Evolutionary conservation across 176 grass and related monocot species (phyloP).

Genomic region (Carex parvula): DNA sequence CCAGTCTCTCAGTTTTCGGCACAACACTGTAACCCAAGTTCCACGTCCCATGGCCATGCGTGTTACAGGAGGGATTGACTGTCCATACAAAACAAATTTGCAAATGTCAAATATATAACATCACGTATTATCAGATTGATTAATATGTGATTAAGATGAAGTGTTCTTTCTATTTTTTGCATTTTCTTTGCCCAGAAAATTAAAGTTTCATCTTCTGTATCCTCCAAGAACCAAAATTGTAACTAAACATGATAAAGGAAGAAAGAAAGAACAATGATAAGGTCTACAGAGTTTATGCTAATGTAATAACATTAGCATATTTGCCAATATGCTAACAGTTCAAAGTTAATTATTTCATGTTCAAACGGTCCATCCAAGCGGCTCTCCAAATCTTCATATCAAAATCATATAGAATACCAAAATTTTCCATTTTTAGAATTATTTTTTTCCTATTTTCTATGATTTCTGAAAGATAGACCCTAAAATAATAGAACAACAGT

Average conservation of each 20-base stretch:
- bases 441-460: no score
- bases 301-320: no score
- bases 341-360: no score
- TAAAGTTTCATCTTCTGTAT: not conserved
- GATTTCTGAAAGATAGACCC: no score
- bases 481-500: no score
- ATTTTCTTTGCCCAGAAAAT: not conserved
- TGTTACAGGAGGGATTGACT: conserved; percentile 80
- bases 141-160: not conserved
- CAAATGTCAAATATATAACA: conserved; percentile 1
- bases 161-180: not conserved
- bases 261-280: not conserved
- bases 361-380: no score
- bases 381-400: no score
- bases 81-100: conserved; percentile 31
- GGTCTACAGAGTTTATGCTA: not conserved
- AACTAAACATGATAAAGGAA: not conserved
- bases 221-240: not conserved
- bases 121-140: not conserved
- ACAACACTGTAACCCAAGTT: conserved; percentile 86
- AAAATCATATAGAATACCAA: no score
- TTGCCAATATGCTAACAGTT: no score
- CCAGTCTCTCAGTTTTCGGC: conserved; percentile 92
- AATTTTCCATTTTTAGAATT: no score
- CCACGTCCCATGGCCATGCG: conserved; percentile 67